Evolutionary conservation across 305 asterid genomes (phyloP).

Genomic region (Rubia peregrina): DNA sequence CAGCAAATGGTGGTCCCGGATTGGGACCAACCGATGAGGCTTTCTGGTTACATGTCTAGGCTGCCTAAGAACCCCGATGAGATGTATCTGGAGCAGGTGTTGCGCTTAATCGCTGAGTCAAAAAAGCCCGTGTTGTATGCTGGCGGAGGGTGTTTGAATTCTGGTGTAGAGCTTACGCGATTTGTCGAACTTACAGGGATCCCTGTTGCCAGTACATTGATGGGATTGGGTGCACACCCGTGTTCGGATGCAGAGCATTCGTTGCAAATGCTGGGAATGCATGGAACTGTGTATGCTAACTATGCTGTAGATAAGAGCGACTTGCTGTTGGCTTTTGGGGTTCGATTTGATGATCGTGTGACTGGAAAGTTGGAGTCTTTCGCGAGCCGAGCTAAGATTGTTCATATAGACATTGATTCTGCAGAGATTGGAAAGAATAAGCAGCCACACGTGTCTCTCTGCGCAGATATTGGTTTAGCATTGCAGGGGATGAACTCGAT

Average conservation of each 20-base stretch:
- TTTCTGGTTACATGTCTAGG: constrained; percentile 44
- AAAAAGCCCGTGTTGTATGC: constrained; percentile 50
- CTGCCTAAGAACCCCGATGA: constrained; percentile 39
- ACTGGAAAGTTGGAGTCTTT: constrained; percentile 55
- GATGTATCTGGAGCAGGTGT: constrained; percentile 34
- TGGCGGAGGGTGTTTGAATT: constrained; percentile 68
- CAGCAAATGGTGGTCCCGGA: constrained; percentile 51
- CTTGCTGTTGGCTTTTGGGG: constrained; percentile 53
- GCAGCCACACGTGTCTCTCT: constrained; percentile 50
- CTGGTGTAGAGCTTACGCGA: constrained; percentile 42
- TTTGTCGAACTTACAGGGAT: constrained; percentile 53
- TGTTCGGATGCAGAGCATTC: constrained; percentile 39
- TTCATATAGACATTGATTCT: constrained; percentile 60
- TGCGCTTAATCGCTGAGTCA: constrained; percentile 41
- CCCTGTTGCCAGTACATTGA: constrained; percentile 53
- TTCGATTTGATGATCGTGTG: constrained; percentile 53
- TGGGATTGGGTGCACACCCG: constrained; percentile 53
- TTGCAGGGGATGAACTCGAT: constrained; percentile 34
- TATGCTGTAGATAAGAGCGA: constrained; percentile 56
- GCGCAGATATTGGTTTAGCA: constrained; percentile 46
- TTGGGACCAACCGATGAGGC: constrained; percentile 44
- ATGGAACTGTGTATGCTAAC: constrained; percentile 57
- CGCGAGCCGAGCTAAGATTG: constrained; percentile 58
- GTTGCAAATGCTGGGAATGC: constrained; percentile 61
- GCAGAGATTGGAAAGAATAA: constrained; percentile 61